These are phyloP conservation scores for Eimeria praecox DNA, from an alignment of 169 alveolate genomes.

Conservation along the genomic window DNA sequence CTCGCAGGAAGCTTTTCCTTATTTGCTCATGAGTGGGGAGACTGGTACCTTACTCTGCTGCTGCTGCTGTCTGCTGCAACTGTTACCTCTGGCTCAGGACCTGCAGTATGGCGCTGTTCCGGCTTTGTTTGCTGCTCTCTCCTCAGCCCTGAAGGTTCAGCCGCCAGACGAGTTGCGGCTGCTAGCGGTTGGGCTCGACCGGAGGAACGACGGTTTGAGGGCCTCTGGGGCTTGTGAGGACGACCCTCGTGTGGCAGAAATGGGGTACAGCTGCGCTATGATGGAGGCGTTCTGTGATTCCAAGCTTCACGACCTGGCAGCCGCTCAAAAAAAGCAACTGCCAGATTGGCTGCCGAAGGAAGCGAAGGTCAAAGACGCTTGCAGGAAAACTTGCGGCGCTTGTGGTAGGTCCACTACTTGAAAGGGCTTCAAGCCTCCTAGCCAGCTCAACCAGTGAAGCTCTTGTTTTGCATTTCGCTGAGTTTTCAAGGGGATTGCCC, in stretches of 20 bases:
- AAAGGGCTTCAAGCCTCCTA: neutral
- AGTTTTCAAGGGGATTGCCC: neutral
- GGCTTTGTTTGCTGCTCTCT: slow-evolving; percentile 48
- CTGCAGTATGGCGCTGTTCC: slow-evolving; percentile 78
- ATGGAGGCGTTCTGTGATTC: slow-evolving; percentile 72
- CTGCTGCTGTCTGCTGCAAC: slow-evolving; percentile 5
- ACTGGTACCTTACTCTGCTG: neutral
- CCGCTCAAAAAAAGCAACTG: slow-evolving; percentile 70
- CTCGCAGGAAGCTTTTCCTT: neutral
- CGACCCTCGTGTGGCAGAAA: slow-evolving; percentile 73
- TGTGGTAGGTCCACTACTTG: slow-evolving; percentile 50
- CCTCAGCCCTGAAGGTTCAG: slow-evolving; percentile 65
- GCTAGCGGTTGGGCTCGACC: slow-evolving; percentile 69
- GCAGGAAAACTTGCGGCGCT: slow-evolving; percentile 72
- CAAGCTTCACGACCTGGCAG: slow-evolving; percentile 73
- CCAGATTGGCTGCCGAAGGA: slow-evolving; percentile 78
- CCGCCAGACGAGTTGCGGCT: slow-evolving; percentile 79
- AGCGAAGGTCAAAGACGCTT: slow-evolving; percentile 76
- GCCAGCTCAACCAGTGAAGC: no score
- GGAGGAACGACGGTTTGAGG: slow-evolving; percentile 26
- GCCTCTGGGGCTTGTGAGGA: slow-evolving; percentile 67
- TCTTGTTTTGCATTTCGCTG: neutral
- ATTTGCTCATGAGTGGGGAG: neutral
- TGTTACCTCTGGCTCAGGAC: slow-evolving; percentile 50
- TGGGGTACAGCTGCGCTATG: slow-evolving; percentile 71